A percentile compares a stretch with the other conserved stretches of the same genome.
phyloP scores from a whole-genome alignment of 345 rosid species.

The Arabidopsis arenosa region DNA sequence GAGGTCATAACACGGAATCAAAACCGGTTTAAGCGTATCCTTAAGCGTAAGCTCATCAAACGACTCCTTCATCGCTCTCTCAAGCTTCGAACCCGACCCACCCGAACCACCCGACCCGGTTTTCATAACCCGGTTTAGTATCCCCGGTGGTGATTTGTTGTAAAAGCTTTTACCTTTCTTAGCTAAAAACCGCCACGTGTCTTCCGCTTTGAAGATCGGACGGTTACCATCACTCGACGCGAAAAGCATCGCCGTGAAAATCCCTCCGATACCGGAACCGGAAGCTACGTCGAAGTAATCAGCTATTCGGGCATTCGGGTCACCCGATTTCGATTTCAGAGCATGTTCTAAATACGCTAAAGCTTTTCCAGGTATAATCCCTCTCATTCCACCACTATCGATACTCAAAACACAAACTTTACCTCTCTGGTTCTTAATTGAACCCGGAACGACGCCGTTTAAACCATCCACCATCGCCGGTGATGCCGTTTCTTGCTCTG shows the following conservation, averaged over 20 bases:
- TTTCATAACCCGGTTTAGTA: slow-evolving; percentile 60
- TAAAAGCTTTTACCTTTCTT: slow-evolving; percentile 67
- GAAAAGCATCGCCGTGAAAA: slow-evolving; percentile 95
- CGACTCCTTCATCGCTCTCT: slow-evolving; percentile 71
- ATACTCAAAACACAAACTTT: slow-evolving; percentile 83
- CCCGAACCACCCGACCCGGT: slow-evolving; percentile 57
- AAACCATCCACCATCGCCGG: slow-evolving; percentile 14
- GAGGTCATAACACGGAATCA: slow-evolving; percentile 90
- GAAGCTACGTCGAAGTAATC: slow-evolving; percentile 95
- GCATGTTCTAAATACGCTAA: slow-evolving; percentile 81
- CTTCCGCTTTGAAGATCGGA: slow-evolving; percentile 82
- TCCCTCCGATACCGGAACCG: slow-evolving; percentile 87
- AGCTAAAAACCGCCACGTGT: slow-evolving; percentile 83
- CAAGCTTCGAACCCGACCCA: slow-evolving; percentile 57
- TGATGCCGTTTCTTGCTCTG: slow-evolving; percentile 38
- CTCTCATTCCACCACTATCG: slow-evolving; percentile 94
- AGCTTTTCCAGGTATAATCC: slow-evolving; percentile 88
- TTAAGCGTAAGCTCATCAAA: slow-evolving; percentile 74
- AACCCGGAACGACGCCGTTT: slow-evolving; percentile 43
- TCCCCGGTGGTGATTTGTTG: slow-evolving; percentile 47
- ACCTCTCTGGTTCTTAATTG: slow-evolving; percentile 86
- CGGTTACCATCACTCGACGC: slow-evolving; percentile 69
- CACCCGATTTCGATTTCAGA: slow-evolving; percentile 73
- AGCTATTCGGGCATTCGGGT: slow-evolving; percentile 86
- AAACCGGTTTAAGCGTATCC: slow-evolving; percentile 87